Percentiles rank a stretch among this genome's conserved stretches.
phyloP scores from a whole-genome alignment of 2,329 filamentous ascomycete species.

The Fusarium sulawesiense region DNA sequence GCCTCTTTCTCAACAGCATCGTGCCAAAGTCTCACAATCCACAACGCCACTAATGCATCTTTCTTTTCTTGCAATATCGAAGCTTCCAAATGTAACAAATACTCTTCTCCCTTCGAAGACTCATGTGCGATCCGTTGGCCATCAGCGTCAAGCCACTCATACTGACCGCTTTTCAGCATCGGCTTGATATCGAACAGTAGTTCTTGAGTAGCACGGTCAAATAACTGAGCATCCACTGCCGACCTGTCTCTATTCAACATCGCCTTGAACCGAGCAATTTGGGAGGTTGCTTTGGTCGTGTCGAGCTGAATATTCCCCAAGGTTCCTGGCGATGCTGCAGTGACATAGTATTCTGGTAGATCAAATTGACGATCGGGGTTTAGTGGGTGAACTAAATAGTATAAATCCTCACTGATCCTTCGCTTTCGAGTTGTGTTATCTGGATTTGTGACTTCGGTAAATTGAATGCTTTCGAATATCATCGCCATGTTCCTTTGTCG shows the following conservation, averaged over 20 bases:
- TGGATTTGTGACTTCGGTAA: not conserved
- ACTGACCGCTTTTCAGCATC: conserved; percentile 6
- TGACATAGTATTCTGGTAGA: conserved; percentile 23
- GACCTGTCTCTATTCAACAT: conserved; percentile 16
- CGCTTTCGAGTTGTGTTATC: not conserved
- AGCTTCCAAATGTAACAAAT: not conserved
- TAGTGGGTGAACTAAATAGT: conserved; percentile 25
- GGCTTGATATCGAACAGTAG: conserved; percentile 19
- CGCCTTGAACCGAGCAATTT: conserved; percentile 5
- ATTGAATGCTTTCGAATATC: conserved; percentile 24
- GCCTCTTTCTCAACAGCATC: not conserved
- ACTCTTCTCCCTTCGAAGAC: not conserved
- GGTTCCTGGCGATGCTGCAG: conserved; percentile 12
- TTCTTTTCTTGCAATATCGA: not conserved
- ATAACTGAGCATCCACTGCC: conserved; percentile 8
- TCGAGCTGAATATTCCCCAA: conserved; percentile 25
- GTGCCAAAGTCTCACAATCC: conserved; percentile 32
- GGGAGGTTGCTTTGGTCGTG: rapidly evolving
- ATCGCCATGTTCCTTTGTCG: conserved; percentile 15
- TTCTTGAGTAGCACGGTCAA: not conserved
- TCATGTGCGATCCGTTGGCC: conserved; percentile 11
- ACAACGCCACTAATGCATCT: conserved; percentile 24
- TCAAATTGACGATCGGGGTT: not conserved
- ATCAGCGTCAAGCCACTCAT: conserved; percentile 16
- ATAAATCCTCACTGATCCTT: not conserved